These are phyloP conservation scores for Tolypocladium album DNA, from an alignment of 2,329 filamentous ascomycete genomes.

Conservation along the genomic window DNA sequence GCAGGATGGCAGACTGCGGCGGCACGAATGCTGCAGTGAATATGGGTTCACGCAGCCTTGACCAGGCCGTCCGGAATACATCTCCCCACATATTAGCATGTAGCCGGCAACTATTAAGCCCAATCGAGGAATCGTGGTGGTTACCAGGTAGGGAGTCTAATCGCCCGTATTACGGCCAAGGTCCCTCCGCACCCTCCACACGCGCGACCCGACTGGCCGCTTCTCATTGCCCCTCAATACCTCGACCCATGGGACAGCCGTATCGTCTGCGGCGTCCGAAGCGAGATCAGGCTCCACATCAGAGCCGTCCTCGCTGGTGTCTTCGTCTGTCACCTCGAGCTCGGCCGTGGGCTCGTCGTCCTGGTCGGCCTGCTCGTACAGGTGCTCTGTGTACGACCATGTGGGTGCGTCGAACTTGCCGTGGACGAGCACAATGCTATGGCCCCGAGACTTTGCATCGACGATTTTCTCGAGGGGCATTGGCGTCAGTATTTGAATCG, in stretches of 20 bases:
- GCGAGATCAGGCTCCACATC: conserved; percentile 16
- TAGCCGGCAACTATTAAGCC: background rate
- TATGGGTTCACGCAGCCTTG: background rate
- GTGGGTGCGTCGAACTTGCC: conserved; percentile 58
- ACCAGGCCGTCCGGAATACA: background rate
- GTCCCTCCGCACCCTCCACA: conserved; percentile 55
- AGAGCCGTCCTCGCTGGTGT: conserved; percentile 21
- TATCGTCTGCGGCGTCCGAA: conserved; percentile 10
- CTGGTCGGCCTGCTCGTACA: conserved; percentile 28
- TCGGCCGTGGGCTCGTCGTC: conserved; percentile 17
- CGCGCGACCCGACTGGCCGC: conserved; percentile 45
- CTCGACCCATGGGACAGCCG: conserved; percentile 47
- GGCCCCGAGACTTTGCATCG: conserved; percentile 26
- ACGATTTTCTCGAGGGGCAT: conserved; percentile 30
- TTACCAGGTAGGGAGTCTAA: conserved; percentile 7
- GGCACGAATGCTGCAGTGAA: background rate
- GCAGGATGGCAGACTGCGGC: background rate
- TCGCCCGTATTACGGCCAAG: conserved; percentile 33
- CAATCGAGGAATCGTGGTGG: background rate
- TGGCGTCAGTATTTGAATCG: conserved; percentile 58
- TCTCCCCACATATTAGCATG: background rate
- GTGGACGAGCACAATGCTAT: conserved; percentile 50
- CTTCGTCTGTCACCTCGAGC: conserved; percentile 22
- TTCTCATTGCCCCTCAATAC: conserved; percentile 42
- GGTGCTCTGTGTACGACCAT: conserved; percentile 59